Percentiles rank a stretch among this genome's conserved stretches.
These are phyloP conservation scores for Fusarium incarnatum DNA, from an alignment of 2,329 filamentous ascomycete species.

Conservation along the genomic window DNA sequence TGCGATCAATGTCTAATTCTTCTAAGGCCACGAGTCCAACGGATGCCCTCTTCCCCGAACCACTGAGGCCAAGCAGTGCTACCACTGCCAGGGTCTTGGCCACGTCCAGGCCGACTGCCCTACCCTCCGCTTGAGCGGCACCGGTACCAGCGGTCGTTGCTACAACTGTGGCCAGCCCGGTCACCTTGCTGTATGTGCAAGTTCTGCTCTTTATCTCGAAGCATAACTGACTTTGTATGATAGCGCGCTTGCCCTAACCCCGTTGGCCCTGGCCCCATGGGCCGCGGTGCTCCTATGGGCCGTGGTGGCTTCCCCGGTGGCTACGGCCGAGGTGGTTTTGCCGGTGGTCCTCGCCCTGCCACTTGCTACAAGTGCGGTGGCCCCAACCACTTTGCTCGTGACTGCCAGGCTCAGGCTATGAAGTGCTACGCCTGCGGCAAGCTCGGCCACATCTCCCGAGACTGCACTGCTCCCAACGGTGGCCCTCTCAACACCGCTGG, in stretches of 20 bases:
- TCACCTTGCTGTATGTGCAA: slow-evolving; percentile 81
- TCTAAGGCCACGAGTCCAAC: slow-evolving; percentile 89
- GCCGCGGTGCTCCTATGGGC: slow-evolving; percentile 73
- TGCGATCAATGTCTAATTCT: slow-evolving; percentile 10
- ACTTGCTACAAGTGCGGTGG: slow-evolving; percentile 83
- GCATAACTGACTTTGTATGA: slow-evolving; percentile 28
- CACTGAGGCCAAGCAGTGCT: slow-evolving; percentile 99
- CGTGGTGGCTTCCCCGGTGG: slow-evolving; percentile 76
- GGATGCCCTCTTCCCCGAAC: slow-evolving; percentile 96
- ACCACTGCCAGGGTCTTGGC: slow-evolving; percentile 98
- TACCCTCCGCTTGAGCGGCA: slow-evolving; percentile 89
- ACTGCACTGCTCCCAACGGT: slow-evolving; percentile 97
- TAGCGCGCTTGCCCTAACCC: slow-evolving; percentile 87
- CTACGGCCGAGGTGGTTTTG: slow-evolving; percentile 79
- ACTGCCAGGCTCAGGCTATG: slow-evolving; percentile 98
- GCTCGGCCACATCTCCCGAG: slow-evolving; percentile 89
- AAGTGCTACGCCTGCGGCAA: slow-evolving; percentile 99
- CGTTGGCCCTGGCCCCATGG: slow-evolving; percentile 65
- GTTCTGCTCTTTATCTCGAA: not conserved
- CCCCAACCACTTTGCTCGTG: slow-evolving; percentile 97
- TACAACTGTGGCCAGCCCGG: slow-evolving; percentile 96
- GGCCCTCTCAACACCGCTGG: slow-evolving; percentile 94
- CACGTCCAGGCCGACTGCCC: slow-evolving; percentile 99
- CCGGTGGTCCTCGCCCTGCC: slow-evolving; percentile 74
- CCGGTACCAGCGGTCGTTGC: slow-evolving; percentile 86